phyloP scores from a whole-genome alignment of 164 flowering plant genomes.

The Amborella trichopoda region DNA sequence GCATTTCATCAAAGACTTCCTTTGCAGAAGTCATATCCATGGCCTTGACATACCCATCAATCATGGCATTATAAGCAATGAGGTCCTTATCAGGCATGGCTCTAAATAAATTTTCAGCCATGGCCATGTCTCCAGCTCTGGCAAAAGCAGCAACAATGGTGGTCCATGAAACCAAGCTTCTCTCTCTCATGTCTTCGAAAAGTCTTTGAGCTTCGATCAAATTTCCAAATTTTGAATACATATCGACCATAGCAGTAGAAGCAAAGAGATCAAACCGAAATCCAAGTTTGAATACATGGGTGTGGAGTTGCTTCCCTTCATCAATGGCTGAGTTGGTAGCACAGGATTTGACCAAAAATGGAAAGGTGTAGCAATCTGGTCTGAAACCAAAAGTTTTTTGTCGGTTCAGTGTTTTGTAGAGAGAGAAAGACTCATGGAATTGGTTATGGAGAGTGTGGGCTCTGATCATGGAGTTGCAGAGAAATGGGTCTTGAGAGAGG shows the following conservation, averaged over 20 bases:
- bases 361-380: conserved; percentile 49
- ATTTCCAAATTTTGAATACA: conserved; percentile 50
- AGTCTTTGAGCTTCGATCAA: conserved; percentile 27
- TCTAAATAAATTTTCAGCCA: conserved; percentile 22
- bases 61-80: conserved; percentile 23
- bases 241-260: conserved; percentile 58
- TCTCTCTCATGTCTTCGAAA: conserved; percentile 19
- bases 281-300: conserved; percentile 38
- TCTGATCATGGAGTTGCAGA: conserved; percentile 67
- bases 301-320: conserved; percentile 51
- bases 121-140: conserved; percentile 18
- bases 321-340: conserved; percentile 13
- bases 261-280: conserved; percentile 44
- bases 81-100: conserved; percentile 22
- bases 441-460: conserved; percentile 30
- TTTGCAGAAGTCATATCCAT: conserved; percentile 20
- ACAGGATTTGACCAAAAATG: conserved; percentile 47
- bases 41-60: conserved; percentile 25
- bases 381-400: conserved; percentile 20
- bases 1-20: conserved; percentile 23
- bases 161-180: conserved; percentile 22
- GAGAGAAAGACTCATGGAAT: conserved; percentile 26
- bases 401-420: conserved; percentile 35
- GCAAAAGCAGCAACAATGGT: conserved; percentile 30
- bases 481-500: conserved; percentile 34